Evolutionary conservation across 2,329 filamentous ascomycete genomes (phyloP).

Genomic region (Chrysoporthe cubensis): DNA sequence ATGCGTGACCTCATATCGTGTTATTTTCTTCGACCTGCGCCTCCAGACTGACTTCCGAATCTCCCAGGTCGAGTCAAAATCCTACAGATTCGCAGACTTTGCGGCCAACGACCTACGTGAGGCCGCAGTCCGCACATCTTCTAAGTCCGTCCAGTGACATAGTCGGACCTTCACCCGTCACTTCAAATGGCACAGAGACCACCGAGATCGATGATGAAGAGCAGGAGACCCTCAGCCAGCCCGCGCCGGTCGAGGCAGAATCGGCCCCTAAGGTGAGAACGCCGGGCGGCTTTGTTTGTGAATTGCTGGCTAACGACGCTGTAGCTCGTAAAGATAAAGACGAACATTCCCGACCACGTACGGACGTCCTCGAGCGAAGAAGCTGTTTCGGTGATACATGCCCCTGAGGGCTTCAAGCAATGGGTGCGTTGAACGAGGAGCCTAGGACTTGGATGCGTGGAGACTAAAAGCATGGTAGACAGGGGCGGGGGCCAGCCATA

Average conservation of each 20-base stretch:
- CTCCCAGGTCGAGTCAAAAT: conserved; percentile 49
- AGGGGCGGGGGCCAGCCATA: conserved; percentile 35
- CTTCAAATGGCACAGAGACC: conserved; percentile 80
- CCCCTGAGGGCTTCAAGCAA: conserved; percentile 77
- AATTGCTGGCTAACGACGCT: conserved; percentile 27
- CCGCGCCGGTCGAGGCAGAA: conserved; percentile 39
- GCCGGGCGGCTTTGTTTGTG: conserved; percentile 30
- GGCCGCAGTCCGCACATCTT: conserved; percentile 55
- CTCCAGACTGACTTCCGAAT: conserved; percentile 15
- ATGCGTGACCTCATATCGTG: conserved; percentile 50
- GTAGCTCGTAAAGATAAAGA: conserved; percentile 58
- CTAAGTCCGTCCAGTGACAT: conserved; percentile 68
- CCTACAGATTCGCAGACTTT: conserved; percentile 53
- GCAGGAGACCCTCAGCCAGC: conserved; percentile 55
- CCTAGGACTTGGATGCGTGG: neutral
- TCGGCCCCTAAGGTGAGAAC: conserved; percentile 43
- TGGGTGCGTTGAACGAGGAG: conserved; percentile 63
- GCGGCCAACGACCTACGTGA: conserved; percentile 55
- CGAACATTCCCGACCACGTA: conserved; percentile 60
- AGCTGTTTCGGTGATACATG: conserved; percentile 88
- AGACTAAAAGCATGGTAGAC: conserved; percentile 42
- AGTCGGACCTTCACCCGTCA: conserved; percentile 81
- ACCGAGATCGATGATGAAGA: conserved; percentile 84
- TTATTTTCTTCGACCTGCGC: neutral
- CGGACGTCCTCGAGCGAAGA: conserved; percentile 71